phyloP scores from a whole-genome alignment of 305 asterid species.

The Salvia sclarea region DNA sequence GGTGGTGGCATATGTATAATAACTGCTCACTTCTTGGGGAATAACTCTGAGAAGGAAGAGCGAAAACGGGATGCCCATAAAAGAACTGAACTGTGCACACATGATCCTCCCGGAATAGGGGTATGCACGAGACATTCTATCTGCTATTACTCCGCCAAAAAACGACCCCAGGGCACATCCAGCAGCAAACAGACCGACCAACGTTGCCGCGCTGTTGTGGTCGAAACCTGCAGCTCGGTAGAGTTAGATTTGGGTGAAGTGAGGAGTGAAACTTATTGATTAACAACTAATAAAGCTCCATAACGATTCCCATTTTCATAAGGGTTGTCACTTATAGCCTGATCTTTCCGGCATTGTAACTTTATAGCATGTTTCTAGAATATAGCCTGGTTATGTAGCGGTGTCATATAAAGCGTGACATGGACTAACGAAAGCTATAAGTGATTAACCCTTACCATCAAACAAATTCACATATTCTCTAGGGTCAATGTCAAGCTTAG shows the following conservation, averaged over 20 bases:
- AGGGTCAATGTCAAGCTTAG: background rate
- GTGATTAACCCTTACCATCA: too few relatives aligned
- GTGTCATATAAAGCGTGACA: too few relatives aligned
- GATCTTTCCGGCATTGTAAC: too few relatives aligned
- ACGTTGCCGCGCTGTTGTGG: conserved; percentile 77
- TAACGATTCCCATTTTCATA: background rate
- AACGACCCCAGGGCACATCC: conserved; percentile 93
- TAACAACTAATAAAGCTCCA: background rate
- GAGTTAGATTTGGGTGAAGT: background rate
- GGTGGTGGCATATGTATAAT: conserved; percentile 61
- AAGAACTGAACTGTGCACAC: conserved; percentile 92
- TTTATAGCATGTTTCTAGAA: too few relatives aligned
- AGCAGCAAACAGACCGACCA: conserved; percentile 82
- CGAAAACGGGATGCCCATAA: conserved; percentile 92
- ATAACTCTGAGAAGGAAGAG: conserved; percentile 67
- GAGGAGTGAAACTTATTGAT: background rate
- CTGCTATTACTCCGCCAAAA: conserved; percentile 85
- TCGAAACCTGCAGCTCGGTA: conserved; percentile 68
- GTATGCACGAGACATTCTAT: conserved; percentile 63
- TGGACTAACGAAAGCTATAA: too few relatives aligned
- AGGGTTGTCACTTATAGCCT: too few relatives aligned
- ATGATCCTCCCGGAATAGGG: conserved; percentile 77
- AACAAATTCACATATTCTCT: background rate
- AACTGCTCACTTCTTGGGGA: conserved; percentile 68
- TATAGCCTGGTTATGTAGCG: too few relatives aligned